Evolutionary conservation across 2,329 filamentous ascomycete species (phyloP).

Genomic region (Aspergillus sp.): DNA sequence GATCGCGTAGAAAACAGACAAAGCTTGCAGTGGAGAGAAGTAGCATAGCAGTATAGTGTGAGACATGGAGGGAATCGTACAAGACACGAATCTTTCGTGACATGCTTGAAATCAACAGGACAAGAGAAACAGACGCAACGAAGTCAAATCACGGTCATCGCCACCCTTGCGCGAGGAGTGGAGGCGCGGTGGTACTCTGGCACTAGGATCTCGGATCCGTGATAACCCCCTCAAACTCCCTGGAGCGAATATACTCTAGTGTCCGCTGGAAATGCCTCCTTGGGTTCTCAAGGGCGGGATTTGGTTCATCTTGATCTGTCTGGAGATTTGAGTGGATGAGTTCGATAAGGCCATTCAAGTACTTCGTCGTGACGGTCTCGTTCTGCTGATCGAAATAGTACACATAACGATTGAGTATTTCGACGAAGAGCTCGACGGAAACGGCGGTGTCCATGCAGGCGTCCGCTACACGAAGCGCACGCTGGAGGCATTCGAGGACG

Average conservation of each 20-base stretch:
- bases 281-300: constrained; percentile 81
- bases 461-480: constrained; percentile 92
- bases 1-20: not conserved
- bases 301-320: constrained; percentile 69
- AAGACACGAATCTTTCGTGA: not conserved
- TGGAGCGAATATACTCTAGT: constrained; percentile 86
- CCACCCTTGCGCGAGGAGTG: not conserved
- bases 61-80: constrained; percentile 13
- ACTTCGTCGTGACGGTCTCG: constrained; percentile 97
- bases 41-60: not conserved
- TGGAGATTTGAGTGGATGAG: constrained; percentile 95
- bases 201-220: constrained; percentile 59
- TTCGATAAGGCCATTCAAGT: constrained; percentile 96
- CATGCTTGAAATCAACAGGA: not conserved
- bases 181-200: not conserved
- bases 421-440: constrained; percentile 96
- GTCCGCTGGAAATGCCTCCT: constrained; percentile 94
- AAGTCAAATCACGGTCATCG: not conserved
- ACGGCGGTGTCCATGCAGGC: constrained; percentile 99
- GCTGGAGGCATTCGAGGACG: constrained; percentile 93
- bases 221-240: constrained; percentile 92
- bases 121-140: not conserved
- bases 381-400: constrained; percentile 99
- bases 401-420: constrained; percentile 96
- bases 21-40: not conserved